A percentile compares a stretch with the other conserved stretches of the same genome.
These are phyloP conservation scores for Apiospora arundinis DNA, from an alignment of 2,329 filamentous ascomycete species.

Conservation along the genomic window DNA sequence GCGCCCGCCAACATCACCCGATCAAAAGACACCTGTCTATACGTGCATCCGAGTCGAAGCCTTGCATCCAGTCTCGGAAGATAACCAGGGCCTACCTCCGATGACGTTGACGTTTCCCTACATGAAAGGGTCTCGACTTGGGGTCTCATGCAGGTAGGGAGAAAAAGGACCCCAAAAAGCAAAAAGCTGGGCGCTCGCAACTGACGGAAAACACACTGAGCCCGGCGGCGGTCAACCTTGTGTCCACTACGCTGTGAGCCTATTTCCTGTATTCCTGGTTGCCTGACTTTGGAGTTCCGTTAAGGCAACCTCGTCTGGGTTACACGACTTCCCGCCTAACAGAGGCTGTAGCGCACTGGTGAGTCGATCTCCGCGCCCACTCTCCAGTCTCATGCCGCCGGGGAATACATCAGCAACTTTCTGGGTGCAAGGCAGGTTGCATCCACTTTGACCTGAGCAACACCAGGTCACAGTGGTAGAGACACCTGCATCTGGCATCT, in stretches of 20 bases:
- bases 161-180: not conserved
- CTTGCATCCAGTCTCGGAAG: constrained; percentile 15
- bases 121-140: constrained; percentile 7
- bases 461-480: not conserved
- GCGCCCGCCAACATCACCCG: not conserved
- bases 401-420: not conserved
- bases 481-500: constrained; percentile 3
- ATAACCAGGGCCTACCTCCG: constrained; percentile 9
- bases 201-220: not conserved
- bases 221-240: constrained; percentile 12
- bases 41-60: constrained; percentile 17
- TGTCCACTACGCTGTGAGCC: not conserved
- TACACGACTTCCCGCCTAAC: constrained; percentile 10
- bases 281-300: constrained; percentile 4
- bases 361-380: not conserved
- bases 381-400: constrained; percentile 3
- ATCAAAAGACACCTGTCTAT: not conserved
- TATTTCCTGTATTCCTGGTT: constrained; percentile 4
- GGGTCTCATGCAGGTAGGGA: constrained; percentile 6
- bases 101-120: constrained; percentile 16
- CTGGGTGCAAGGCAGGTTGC: constrained; percentile 9
- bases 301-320: constrained; percentile 14
- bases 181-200: not conserved
- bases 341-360: not conserved
- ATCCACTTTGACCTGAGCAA: constrained; percentile 12